Conservation (phyloP, 148 eudicot species). For the Rheum nobile region DNA sequence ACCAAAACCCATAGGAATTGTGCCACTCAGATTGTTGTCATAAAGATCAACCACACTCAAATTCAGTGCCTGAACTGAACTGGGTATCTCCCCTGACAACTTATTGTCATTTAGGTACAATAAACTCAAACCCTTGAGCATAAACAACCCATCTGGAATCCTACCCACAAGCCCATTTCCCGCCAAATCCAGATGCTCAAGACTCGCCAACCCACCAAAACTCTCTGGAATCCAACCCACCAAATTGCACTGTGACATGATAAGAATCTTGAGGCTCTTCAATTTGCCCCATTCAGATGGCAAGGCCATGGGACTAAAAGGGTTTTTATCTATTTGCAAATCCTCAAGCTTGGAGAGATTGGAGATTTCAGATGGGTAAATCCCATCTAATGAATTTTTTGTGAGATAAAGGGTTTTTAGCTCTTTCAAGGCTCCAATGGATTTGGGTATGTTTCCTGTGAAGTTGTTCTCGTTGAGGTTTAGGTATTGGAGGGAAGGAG, state of each 20-base stretch:
- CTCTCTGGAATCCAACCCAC: conserved; percentile 45
- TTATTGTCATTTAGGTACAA: conserved; percentile 38
- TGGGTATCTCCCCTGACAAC: conserved; percentile 50
- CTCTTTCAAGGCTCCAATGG: conserved; percentile 33
- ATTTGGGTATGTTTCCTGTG: conserved; percentile 50
- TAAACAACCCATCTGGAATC: conserved; percentile 53
- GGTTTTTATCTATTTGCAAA: conserved; percentile 23
- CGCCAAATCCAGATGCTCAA: conserved; percentile 41
- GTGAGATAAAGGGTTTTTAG: conserved; percentile 21
- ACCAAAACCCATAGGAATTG: conserved; percentile 31
- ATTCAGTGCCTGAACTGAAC: conserved; percentile 21
- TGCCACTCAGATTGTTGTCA: conserved; percentile 30
- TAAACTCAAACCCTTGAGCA: conserved; percentile 33
- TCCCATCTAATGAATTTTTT: conserved; percentile 41
- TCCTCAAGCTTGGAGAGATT: conserved; percentile 30
- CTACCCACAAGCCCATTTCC: conserved; percentile 32
- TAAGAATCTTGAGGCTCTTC: conserved; percentile 20
- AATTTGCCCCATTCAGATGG: conserved; percentile 41
- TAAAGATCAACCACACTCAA: conserved; percentile 35
- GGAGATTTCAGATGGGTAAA: conserved; percentile 45
- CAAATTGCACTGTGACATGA: conserved; percentile 34
- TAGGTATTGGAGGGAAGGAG: conserved; percentile 24
- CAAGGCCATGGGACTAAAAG: conserved; percentile 20
- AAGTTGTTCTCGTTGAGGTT: conserved; percentile 51
- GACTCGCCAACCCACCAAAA: conserved; percentile 27